These are phyloP conservation scores for Ramalina intermedia DNA, from an alignment of 495 filamentous ascomycete species.

Conservation along the genomic window DNA sequence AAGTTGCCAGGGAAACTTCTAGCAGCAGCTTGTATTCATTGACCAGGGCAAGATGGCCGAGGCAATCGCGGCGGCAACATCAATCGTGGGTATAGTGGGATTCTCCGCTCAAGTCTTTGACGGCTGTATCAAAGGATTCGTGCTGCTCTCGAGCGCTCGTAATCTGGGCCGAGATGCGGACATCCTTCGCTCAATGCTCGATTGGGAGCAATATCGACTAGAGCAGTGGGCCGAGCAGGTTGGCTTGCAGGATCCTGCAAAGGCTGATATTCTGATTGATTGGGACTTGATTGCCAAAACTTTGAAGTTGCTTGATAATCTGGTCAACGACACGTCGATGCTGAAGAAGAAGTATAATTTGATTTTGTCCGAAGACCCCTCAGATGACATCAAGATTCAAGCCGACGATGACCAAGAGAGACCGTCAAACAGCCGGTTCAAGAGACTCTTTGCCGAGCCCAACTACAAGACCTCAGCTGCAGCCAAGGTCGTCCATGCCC, in stretches of 20 bases:
- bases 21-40: neutral
- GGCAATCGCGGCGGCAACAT: constrained; percentile 6
- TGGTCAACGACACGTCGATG: constrained; percentile 8
- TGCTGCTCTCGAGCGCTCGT: constrained; percentile 17
- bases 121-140: constrained; percentile 17
- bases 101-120: constrained; percentile 12
- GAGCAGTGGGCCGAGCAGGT: constrained; percentile 16
- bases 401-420: neutral
- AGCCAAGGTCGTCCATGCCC: constrained; percentile 14
- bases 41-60: neutral
- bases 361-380: constrained; percentile 3
- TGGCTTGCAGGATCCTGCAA: constrained; percentile 11
- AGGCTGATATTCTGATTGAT: constrained; percentile 13
- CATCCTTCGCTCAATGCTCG: constrained; percentile 12
- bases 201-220: constrained; percentile 19
- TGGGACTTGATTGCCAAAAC: constrained; percentile 14
- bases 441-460: constrained; percentile 9
- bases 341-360: constrained; percentile 14
- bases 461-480: constrained; percentile 6
- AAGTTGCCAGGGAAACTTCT: too few species aligned
- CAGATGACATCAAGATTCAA: neutral
- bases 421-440: constrained; percentile 4
- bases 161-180: constrained; percentile 18
- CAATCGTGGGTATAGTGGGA: constrained; percentile 5
- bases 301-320: constrained; percentile 13